phyloP scores from a whole-genome alignment of 257 asterid species.

The Craterostigma plantagineum region DNA sequence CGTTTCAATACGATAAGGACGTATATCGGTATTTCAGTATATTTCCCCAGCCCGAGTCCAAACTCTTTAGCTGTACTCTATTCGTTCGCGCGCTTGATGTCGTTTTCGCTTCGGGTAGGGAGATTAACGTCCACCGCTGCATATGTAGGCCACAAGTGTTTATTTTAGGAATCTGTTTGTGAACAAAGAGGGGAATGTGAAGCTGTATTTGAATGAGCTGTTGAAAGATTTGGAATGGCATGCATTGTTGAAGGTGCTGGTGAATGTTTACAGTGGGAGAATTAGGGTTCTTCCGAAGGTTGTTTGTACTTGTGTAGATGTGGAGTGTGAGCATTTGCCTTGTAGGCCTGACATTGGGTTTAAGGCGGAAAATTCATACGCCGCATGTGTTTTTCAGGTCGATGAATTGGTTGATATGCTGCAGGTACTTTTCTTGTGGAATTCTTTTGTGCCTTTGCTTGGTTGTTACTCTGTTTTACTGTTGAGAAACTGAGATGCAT shows the following conservation, averaged over 20 bases:
- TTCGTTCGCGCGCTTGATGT: conserved; percentile 39
- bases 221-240: conserved; percentile 50
- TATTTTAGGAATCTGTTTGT: conserved; percentile 41
- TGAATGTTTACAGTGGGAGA: conserved; percentile 58
- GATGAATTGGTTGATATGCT: conserved; percentile 37
- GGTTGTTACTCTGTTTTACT: no score
- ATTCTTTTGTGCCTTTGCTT: no score
- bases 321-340: conserved; percentile 65
- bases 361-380: conserved; percentile 50
- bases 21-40: no score
- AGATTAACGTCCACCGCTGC: conserved; percentile 78
- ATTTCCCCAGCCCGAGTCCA: no score
- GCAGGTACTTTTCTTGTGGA: no score
- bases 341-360: conserved; percentile 63
- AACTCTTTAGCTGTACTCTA: no score
- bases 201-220: conserved; percentile 48
- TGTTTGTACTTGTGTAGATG: conserved; percentile 68
- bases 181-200: conserved; percentile 19
- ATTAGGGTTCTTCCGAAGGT: conserved; percentile 39
- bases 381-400: conserved; percentile 54
- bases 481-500: no score
- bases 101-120: conserved; percentile 36
- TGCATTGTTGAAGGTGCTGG: conserved; percentile 44
- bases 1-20: no score
- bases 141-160: conserved; percentile 59